Conservation (phyloP, 192 early-diverging fungal genomes). For the Umbelopsis sp. region DNA sequence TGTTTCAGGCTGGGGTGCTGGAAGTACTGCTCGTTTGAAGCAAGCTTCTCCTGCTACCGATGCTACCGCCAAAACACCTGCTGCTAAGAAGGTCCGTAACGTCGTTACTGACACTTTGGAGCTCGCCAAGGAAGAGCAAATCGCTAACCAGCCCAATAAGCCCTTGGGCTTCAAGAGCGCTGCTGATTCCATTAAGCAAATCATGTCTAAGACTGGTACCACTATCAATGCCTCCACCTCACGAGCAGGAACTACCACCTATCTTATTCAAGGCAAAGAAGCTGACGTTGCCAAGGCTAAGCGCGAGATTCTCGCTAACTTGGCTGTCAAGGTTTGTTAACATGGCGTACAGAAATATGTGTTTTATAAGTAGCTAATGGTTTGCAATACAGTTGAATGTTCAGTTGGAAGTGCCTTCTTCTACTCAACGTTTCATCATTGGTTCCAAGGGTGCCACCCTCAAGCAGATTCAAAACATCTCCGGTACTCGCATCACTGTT, state of each 20-base stretch:
- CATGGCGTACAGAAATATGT: neutral
- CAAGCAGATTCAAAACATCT: conserved; percentile 72
- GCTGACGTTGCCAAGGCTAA: conserved; percentile 79
- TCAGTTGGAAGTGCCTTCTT: conserved; percentile 70
- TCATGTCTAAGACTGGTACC: conserved; percentile 70
- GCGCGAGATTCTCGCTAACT: conserved; percentile 72
- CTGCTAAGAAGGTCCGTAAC: conserved; percentile 40
- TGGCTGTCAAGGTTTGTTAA: conserved; percentile 66
- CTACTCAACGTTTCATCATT: conserved; percentile 79
- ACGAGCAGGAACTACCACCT: conserved; percentile 71
- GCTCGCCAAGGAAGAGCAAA: conserved; percentile 53
- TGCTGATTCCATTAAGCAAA: conserved; percentile 59
- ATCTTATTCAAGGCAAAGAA: conserved; percentile 82
- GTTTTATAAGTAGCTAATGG: neutral
- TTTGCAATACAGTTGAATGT: conserved; percentile 37
- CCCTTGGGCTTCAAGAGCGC: conserved; percentile 45
- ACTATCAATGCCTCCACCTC: conserved; percentile 86
- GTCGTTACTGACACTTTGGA: conserved; percentile 64
- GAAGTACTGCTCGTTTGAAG: conserved; percentile 43
- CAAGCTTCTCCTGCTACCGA: conserved; percentile 31
- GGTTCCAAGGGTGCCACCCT: conserved; percentile 84
- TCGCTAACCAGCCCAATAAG: conserved; percentile 44
- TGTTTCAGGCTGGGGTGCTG: conserved; percentile 47
- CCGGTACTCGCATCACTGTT: conserved; percentile 76
- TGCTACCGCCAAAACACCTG: conserved; percentile 38